phyloP scores from a whole-genome alignment of 305 asterid genomes.

The Fraxinus baroniana region DNA sequence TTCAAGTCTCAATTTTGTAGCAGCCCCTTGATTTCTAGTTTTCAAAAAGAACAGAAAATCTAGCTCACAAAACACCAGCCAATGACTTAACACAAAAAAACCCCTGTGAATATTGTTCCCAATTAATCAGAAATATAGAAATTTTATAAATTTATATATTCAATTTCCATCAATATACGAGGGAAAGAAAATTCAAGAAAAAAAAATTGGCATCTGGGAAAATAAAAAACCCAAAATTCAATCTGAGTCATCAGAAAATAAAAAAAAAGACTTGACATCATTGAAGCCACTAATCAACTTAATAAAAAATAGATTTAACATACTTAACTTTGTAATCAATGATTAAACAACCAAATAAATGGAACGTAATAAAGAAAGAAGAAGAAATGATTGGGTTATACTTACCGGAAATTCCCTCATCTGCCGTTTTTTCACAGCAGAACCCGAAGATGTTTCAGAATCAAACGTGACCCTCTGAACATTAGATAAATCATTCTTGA shows the following conservation, averaged over 20 bases:
- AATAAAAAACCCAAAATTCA: background rate
- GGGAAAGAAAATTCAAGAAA: background rate
- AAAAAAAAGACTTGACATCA: background rate
- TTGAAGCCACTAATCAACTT: background rate
- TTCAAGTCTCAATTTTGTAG: constrained; percentile 29
- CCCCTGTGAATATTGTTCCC: background rate
- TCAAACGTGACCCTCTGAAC: constrained; percentile 53
- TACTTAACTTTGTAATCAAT: too few species aligned
- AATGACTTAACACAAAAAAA: background rate
- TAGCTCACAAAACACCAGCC: background rate
- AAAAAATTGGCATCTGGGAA: too few species aligned
- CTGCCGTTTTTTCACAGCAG: constrained; percentile 43
- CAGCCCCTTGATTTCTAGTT: constrained; percentile 33
- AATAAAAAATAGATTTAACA: background rate
- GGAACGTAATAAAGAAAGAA: too few species aligned
- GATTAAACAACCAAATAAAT: too few species aligned
- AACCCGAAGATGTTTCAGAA: constrained; percentile 27
- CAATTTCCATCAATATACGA: background rate
- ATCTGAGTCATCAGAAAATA: background rate
- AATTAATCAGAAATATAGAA: background rate
- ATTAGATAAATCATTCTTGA: constrained; percentile 35
- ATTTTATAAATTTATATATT: too few species aligned
- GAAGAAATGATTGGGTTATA: background rate
- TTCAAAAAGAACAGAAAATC: constrained; percentile 29
- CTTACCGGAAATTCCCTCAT: constrained; percentile 68